Percentiles rank a stretch among this genome's conserved stretches.
phyloP scores from a whole-genome alignment of 164 flowering plant species.

The Chloranthus sessilifolius region DNA sequence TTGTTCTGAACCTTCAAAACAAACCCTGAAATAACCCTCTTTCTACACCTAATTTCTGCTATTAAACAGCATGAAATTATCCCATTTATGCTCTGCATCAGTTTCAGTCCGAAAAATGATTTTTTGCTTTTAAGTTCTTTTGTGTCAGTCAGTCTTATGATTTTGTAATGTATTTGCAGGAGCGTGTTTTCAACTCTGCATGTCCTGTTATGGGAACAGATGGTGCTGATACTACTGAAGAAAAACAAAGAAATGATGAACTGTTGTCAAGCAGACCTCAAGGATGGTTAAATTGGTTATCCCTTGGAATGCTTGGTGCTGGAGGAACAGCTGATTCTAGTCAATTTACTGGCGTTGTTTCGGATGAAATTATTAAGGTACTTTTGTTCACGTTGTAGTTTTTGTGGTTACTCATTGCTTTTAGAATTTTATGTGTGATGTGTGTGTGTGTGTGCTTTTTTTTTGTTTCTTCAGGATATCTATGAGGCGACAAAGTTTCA shows the following conservation, averaged over 20 bases:
- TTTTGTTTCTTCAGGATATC: conserved; percentile 58
- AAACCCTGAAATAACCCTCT: too few species aligned
- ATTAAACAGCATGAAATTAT: not conserved
- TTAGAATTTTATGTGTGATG: not conserved
- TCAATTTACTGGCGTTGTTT: conserved; percentile 90
- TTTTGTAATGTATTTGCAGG: conserved; percentile 33
- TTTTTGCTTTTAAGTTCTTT: too few species aligned
- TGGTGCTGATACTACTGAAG: conserved; percentile 21
- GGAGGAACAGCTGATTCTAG: conserved; percentile 86
- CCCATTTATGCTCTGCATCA: too few species aligned
- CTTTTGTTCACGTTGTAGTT: not conserved
- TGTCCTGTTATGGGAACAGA: conserved; percentile 16
- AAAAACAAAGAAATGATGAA: conserved; percentile 53
- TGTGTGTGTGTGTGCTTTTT: not conserved
- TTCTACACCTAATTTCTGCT: not conserved
- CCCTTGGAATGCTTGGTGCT: conserved; percentile 97
- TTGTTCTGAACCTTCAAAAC: too few species aligned
- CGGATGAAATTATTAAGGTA: conserved; percentile 91
- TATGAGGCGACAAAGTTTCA: conserved; percentile 81
- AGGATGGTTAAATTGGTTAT: conserved; percentile 95
- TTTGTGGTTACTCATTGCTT: not conserved
- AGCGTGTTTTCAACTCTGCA: conserved; percentile 27
- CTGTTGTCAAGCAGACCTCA: conserved; percentile 41
- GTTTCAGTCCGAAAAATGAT: too few species aligned
- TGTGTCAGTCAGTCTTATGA: too few species aligned